A percentile compares a stretch with the other conserved stretches of the same genome.
These are phyloP conservation scores for Hippophae gyantsensis DNA, from an alignment of 306 rosid species.

Conservation along the genomic window DNA sequence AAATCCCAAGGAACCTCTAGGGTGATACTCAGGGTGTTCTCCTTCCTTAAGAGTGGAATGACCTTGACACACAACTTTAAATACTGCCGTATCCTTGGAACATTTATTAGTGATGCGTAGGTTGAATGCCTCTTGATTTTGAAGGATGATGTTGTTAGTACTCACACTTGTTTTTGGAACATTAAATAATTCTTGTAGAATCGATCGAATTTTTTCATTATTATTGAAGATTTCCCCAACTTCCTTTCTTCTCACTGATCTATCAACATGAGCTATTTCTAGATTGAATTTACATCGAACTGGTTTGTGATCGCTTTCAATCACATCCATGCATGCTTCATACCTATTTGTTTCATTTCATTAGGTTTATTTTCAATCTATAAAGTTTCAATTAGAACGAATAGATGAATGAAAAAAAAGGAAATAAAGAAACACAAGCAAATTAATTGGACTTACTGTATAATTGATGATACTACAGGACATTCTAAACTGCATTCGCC, in stretches of 20 bases:
- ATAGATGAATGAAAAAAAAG: neutral
- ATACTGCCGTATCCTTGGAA: constrained; percentile 48
- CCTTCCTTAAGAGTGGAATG: constrained; percentile 55
- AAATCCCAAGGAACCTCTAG: constrained; percentile 76
- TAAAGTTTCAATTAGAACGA: neutral
- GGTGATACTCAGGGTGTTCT: constrained; percentile 36
- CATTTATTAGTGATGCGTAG: constrained; percentile 54
- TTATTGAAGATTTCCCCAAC: constrained; percentile 54
- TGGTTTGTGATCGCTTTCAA: constrained; percentile 96
- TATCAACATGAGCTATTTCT: constrained; percentile 70
- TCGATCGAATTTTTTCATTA: constrained; percentile 59
- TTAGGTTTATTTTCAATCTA: constrained; percentile 15
- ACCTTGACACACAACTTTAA: constrained; percentile 66
- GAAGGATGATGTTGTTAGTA: constrained; percentile 53
- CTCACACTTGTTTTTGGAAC: constrained; percentile 62
- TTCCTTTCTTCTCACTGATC: constrained; percentile 78
- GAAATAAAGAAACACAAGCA: constrained; percentile 7
- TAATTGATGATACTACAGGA: constrained; percentile 78
- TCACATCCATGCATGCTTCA: constrained; percentile 98
- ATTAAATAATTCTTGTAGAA: constrained; percentile 46
- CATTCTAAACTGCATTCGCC: constrained; percentile 69
- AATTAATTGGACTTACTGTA: constrained; percentile 51
- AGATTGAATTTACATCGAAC: constrained; percentile 79
- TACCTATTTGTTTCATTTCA: constrained; percentile 32
- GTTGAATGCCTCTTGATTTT: constrained; percentile 58